Percentiles rank a stretch among this genome's conserved stretches.
Conservation (phyloP, 164 flowering plant species). For the Amborella trichopoda region DNA sequence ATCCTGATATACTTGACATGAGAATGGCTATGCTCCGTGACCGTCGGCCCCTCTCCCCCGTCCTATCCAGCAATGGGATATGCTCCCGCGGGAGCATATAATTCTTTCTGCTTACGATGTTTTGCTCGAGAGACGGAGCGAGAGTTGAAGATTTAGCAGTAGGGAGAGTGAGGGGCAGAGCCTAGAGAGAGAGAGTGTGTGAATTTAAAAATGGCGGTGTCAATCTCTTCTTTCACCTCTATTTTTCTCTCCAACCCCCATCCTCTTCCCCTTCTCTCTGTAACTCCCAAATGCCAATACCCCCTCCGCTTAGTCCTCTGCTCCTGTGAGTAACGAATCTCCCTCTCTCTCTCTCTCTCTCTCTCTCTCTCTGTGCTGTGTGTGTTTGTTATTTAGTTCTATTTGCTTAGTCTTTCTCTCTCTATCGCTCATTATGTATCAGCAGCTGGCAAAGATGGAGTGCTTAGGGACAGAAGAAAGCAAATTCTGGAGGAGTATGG, state of each 20-base stretch:
- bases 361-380: slow-evolving; percentile 1
- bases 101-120: no score
- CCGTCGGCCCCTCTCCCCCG: no score
- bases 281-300: neutral
- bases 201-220: no score
- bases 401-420: neutral
- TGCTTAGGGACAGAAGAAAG: slow-evolving; percentile 20
- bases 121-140: no score
- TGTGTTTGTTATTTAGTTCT: neutral
- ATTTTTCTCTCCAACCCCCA: neutral
- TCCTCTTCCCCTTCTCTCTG: neutral
- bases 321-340: neutral
- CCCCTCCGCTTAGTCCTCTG: neutral
- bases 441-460: neutral
- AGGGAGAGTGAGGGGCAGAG: no score
- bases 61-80: no score
- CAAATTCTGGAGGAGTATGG: slow-evolving; percentile 47
- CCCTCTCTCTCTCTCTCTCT: slow-evolving; percentile 1
- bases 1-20: no score
- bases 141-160: no score
- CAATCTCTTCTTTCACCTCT: neutral
- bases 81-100: no score
- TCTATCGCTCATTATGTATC: no score
- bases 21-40: no score
- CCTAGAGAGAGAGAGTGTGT: no score